Conservation (phyloP, 768 basidiomycete species). For the Phylloporus sp. region DNA sequence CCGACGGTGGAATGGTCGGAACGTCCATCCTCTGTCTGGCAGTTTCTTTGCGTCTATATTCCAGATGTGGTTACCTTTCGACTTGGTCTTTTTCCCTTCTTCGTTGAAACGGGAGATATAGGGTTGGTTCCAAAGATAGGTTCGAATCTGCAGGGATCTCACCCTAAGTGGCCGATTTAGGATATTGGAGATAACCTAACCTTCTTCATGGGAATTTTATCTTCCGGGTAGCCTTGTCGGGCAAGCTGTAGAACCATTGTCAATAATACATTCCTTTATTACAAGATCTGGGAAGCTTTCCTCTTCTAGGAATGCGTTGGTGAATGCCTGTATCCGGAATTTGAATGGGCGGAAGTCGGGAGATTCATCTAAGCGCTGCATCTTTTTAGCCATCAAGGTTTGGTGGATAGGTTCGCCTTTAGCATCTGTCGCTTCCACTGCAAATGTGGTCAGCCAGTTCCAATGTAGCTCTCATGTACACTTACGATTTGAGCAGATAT, state of each 20-base stretch:
- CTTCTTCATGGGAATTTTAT: conserved; percentile 96
- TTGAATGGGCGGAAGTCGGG: conserved; percentile 98
- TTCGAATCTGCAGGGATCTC: conserved; percentile 60
- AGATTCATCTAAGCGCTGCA: conserved; percentile 95
- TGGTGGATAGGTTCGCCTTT: conserved; percentile 99
- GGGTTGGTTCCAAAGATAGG: conserved; percentile 94
- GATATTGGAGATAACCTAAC: conserved; percentile 37
- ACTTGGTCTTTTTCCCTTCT: conserved; percentile 98
- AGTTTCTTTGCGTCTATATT: conserved; percentile 92
- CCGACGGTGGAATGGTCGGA: conserved; percentile 84
- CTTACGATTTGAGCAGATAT: conserved; percentile 86
- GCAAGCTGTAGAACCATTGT: conserved; percentile 53
- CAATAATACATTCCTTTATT: conserved; percentile 2
- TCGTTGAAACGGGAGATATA: conserved; percentile 97
- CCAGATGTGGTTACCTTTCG: conserved; percentile 99
- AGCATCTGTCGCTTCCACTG: conserved; percentile 88
- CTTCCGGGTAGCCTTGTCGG: conserved; percentile 82
- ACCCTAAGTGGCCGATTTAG: conserved; percentile 10
- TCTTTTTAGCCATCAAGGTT: conserved; percentile 97
- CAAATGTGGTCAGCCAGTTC: conserved; percentile 17
- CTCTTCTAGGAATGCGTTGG: conserved; percentile 91
- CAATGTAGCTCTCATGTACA: conserved; percentile 14
- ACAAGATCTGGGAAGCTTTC: conserved; percentile 38
- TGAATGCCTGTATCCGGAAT: conserved; percentile 98
- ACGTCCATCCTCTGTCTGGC: conserved; percentile 75